Percentiles rank a stretch among this genome's conserved stretches.
phyloP scores from a whole-genome alignment of 1,284 basidiomycete genomes.

The Pseudozyma flocculosa region DNA sequence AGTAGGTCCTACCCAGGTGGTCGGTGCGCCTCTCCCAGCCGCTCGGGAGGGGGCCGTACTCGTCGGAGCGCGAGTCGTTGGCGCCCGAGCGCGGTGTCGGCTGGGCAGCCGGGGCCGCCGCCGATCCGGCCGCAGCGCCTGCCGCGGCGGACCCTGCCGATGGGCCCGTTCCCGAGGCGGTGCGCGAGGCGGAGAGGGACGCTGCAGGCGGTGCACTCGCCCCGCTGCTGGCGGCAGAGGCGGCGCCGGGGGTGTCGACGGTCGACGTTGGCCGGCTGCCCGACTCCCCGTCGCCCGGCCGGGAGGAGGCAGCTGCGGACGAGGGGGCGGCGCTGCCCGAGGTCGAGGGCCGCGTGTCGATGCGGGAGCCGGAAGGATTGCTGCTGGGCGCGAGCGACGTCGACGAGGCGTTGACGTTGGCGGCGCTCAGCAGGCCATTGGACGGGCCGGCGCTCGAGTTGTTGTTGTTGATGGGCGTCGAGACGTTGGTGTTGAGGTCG shows the following conservation, averaged over 20 bases:
- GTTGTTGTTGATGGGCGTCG: constrained; percentile 52
- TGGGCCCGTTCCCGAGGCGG: neutral
- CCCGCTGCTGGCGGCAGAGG: neutral
- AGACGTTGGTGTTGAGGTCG: constrained; percentile 57
- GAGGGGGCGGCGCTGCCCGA: constrained; percentile 22
- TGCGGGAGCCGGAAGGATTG: constrained; percentile 2
- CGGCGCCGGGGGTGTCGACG: constrained; percentile 9
- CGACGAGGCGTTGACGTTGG: constrained; percentile 40
- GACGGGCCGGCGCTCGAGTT: constrained; percentile 40
- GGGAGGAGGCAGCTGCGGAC: constrained; percentile 8
- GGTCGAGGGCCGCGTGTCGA: constrained; percentile 20
- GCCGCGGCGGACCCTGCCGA: no score
- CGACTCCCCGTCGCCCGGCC: constrained; percentile 6
- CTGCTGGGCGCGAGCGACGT: constrained; percentile 34
- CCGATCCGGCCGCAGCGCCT: constrained; percentile 1
- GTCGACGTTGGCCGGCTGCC: constrained; percentile 26
- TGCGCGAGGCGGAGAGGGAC: constrained; percentile 10
- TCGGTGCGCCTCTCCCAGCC: constrained; percentile 95
- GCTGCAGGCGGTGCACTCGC: constrained; percentile 19
- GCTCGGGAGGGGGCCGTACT: constrained; percentile 65
- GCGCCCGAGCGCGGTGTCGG: constrained; percentile 3
- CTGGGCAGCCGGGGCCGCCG: constrained; percentile 1
- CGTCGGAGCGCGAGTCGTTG: constrained; percentile 41
- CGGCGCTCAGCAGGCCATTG: constrained; percentile 28
- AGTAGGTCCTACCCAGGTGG: constrained; percentile 82